A percentile compares a stretch with the other conserved stretches of the same genome.
phyloP scores from a whole-genome alignment of 441 rosid species.

The Corymbia citriodora region DNA sequence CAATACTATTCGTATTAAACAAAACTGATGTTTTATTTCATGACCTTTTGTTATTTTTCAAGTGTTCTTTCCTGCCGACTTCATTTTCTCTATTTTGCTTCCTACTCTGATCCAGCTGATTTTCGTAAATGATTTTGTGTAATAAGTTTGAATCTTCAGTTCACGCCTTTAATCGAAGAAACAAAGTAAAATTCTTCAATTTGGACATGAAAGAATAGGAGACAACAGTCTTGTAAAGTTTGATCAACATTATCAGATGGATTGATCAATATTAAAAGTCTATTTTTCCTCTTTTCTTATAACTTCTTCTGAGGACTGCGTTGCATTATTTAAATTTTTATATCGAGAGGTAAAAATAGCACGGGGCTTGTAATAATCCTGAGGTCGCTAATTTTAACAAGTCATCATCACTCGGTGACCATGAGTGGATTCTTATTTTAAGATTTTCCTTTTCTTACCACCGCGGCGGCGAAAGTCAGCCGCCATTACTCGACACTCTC shows the following conservation, averaged over 20 bases:
- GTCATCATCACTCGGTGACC: neutral
- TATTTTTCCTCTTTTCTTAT: too few species aligned
- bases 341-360: neutral
- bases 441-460: neutral
- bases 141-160: neutral
- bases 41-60: neutral
- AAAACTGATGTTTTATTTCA: too few species aligned
- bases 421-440: neutral
- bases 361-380: neutral
- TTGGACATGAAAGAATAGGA: accelerated
- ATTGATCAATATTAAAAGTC: too few species aligned
- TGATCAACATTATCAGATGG: too few species aligned
- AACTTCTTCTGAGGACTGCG: neutral
- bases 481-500: neutral
- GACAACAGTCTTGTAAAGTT: accelerated
- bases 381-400: neutral
- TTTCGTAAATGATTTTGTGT: neutral
- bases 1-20: too few species aligned
- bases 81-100: neutral
- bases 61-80: neutral
- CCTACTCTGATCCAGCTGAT: neutral
- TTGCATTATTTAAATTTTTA: neutral
- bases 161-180: neutral
- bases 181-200: neutral
- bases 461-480: neutral